Percentiles rank a stretch among this genome's conserved stretches.
phyloP scores from a whole-genome alignment of 176 grass and related monocot genomes.

The Oryza brachyantha region DNA sequence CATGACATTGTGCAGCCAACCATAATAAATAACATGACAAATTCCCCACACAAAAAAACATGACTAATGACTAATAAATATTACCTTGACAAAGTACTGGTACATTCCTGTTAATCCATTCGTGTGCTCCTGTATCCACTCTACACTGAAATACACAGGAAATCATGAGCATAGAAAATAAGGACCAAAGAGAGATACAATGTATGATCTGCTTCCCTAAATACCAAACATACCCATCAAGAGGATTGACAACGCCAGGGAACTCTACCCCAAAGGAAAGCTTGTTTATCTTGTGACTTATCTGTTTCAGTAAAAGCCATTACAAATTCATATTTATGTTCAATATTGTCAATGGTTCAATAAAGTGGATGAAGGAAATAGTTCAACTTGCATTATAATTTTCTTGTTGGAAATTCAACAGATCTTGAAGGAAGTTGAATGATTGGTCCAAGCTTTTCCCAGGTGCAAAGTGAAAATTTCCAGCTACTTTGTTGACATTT shows the following conservation, averaged over 20 bases:
- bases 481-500: slow-evolving; percentile 99
- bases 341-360: slow-evolving; percentile 3
- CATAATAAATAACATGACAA: background rate
- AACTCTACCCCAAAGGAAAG: slow-evolving; percentile 97
- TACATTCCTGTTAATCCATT: slow-evolving; percentile 82
- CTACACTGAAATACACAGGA: slow-evolving; percentile 56
- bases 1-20: slow-evolving; percentile 6
- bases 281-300: slow-evolving; percentile 99
- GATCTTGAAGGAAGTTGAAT: slow-evolving; percentile 86
- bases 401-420: slow-evolving; percentile 90
- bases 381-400: slow-evolving; percentile 83
- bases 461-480: slow-evolving; percentile 99
- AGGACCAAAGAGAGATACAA: slow-evolving; percentile 14
- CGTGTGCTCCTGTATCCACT: slow-evolving; percentile 70
- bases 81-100: slow-evolving; percentile 98
- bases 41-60: background rate
- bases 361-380: slow-evolving; percentile 8
- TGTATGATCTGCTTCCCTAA: slow-evolving; percentile 4
- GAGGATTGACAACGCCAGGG: slow-evolving; percentile 94
- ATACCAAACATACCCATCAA: slow-evolving; percentile 78
- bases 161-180: slow-evolving; percentile 41
- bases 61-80: slow-evolving; percentile 9
- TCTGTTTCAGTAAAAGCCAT: slow-evolving; percentile 51
- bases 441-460: slow-evolving; percentile 91
- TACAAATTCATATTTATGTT: slow-evolving; percentile 18